Base-by-base conservation (phyloP, 73 alveolate species). In the Breviolum minutum region DNA sequence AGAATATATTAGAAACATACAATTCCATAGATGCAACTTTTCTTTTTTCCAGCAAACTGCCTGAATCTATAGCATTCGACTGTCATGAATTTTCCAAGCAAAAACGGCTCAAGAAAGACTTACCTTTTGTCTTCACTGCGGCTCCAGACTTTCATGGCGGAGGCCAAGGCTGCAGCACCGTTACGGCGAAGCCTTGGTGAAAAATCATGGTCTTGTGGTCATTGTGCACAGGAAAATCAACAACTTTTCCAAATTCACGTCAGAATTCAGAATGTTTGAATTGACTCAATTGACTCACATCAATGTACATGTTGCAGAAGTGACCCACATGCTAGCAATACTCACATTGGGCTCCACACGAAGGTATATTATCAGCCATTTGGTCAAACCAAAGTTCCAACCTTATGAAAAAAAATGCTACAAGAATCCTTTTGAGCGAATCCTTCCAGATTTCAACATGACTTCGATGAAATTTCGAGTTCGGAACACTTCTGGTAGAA, bases 301-400 rank as follows among this genome's bases (percentile, higher is more conserved):
- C 54, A 40, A 40, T 40, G 54, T 40, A 40, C 54, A 40, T 40
- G 54, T 40, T 40, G 54, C 54, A 40, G 54, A 40, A 40, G 54
- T 40, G 54, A 40, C 54, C 54, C 54, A 40, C 54, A 40, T 40
- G 0, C 54, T 40, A 3, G 54, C 3, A 40, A 40, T 0, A 40
- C 54, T 3, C 54, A 40, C 54, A 40, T 40, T 40, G 3, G 54
- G 54, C 54, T 22, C 85, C 84, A 60, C 26, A n/a, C 89, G 98
- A 93, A 4, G 98, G 98, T 9, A 93, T 93, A 91, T 93, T 93
- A 91, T 93, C 98, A 17, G 81, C 98, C 98, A 93, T 93, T 70
- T 93, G 98, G 66, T 77, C 82, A 27, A 93, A 77, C 97, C 97
- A 91, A 22, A 73, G 97, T 83, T 91, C 97, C 74, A 91, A 32